phyloP scores from a whole-genome alignment of 352 stramenopile genomes.

The Pythium rishiriense region DNA sequence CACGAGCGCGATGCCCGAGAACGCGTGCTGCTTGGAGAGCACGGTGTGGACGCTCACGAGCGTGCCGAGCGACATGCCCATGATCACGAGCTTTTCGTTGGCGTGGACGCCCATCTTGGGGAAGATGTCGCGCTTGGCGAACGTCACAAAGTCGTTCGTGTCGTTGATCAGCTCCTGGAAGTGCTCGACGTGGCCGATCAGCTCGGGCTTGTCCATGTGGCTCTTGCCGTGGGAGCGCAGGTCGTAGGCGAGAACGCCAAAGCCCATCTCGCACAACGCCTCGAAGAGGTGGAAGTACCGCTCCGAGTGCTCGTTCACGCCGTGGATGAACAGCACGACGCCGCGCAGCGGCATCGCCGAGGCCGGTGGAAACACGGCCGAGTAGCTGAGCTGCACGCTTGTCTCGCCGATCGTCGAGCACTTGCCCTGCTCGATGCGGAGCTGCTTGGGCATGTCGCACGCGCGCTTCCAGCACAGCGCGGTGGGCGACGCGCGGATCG shows the following conservation, averaged over 20 bases:
- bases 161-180: slow-evolving; percentile 25
- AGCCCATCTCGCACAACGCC: slow-evolving; percentile 4
- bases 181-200: slow-evolving; percentile 20
- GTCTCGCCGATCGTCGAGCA: background rate
- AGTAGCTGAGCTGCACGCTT: slow-evolving; percentile 11
- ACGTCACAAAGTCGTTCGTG: slow-evolving; percentile 25
- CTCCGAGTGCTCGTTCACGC: slow-evolving; percentile 26
- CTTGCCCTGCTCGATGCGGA: slow-evolving; percentile 7
- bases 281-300: slow-evolving; percentile 27
- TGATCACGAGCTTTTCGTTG: slow-evolving; percentile 6
- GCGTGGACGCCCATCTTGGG: slow-evolving; percentile 9
- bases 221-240: slow-evolving; percentile 22
- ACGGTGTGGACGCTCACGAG: slow-evolving; percentile 26
- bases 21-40: slow-evolving; percentile 18
- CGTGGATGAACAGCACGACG: slow-evolving; percentile 22
- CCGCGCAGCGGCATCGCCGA: slow-evolving; percentile 1
- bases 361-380: slow-evolving; percentile 9
- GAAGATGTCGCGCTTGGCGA: slow-evolving; percentile 20
- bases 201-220: slow-evolving; percentile 15
- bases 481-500: slow-evolving; percentile 13
- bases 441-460: slow-evolving; percentile 6
- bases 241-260: slow-evolving; percentile 26
- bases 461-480: slow-evolving; percentile 22
- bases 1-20: slow-evolving; percentile 16
- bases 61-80: slow-evolving; percentile 26